Evolutionary conservation across 2,329 filamentous ascomycete species (phyloP).

Genomic region (Plenodomus lindquistii): DNA sequence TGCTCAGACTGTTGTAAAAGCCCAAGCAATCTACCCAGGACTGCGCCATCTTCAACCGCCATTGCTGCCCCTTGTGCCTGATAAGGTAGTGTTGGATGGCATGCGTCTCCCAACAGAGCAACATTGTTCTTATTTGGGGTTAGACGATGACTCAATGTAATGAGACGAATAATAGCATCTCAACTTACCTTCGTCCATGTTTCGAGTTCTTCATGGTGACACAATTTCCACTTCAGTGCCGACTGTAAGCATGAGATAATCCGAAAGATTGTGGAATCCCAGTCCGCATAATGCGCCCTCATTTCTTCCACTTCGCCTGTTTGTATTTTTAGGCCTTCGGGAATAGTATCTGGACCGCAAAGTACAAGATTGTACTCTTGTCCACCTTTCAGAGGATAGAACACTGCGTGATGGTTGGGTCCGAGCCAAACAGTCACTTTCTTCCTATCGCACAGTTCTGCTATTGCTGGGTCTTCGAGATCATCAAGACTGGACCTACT

Average conservation of each 20-base stretch:
- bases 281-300: too few species aligned
- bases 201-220: conserved; percentile 13
- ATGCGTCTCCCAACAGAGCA: conserved; percentile 19
- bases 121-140: conserved; percentile 6
- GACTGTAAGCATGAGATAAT: conserved; percentile 1
- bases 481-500: too few species aligned
- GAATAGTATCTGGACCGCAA: conserved; percentile 63
- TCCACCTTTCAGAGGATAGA: conserved; percentile 62
- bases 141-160: too few species aligned
- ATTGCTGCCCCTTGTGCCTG: conserved; percentile 58
- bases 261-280: conserved; percentile 38
- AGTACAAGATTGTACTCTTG: conserved; percentile 66
- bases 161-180: too few species aligned
- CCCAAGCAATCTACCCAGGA: conserved; percentile 8
- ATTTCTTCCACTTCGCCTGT: too few species aligned
- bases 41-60: conserved; percentile 66
- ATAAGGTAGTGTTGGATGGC: conserved; percentile 20
- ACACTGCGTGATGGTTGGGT: conserved; percentile 58
- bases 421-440: too few species aligned
- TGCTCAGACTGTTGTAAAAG: conserved; percentile 2
- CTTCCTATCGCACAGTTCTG: too few species aligned
- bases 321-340: conserved; percentile 56
- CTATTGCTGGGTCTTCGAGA: too few species aligned
- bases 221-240: conserved; percentile 17
- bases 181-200: conserved; percentile 14